Evolutionary conservation across 352 stramenopile genomes (phyloP).

Genomic region (Phytopythium ostracodes): DNA sequence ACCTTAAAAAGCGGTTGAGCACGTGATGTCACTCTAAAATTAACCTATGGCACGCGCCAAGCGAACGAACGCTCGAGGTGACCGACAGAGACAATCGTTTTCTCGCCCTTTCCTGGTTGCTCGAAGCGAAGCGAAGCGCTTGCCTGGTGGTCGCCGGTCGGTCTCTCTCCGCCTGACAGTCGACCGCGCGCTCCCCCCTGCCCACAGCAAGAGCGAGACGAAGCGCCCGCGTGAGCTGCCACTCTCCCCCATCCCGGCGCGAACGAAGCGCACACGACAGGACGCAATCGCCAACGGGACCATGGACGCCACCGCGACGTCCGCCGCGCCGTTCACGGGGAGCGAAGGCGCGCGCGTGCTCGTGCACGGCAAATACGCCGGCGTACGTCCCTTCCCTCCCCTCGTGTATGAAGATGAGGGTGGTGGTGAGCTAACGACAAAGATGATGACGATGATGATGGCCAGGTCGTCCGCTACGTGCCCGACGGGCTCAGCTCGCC

Average conservation of each 20-base stretch:
- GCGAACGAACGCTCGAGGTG: too few species aligned
- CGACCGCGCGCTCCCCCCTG: neutral
- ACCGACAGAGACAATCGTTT: too few species aligned
- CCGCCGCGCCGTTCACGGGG: too few species aligned
- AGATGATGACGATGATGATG: neutral
- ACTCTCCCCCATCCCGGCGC: neutral
- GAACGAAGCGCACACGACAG: slow-evolving; percentile 4
- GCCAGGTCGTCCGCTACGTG: slow-evolving; percentile 67
- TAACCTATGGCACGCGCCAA: neutral
- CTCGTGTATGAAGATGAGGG: neutral
- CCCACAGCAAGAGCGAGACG: neutral
- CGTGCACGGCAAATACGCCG: slow-evolving; percentile 76
- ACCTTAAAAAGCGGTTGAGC: neutral
- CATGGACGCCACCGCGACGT: too few species aligned
- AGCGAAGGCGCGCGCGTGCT: slow-evolving; percentile 50
- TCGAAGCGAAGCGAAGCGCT: too few species aligned
- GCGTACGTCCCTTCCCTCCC: slow-evolving; percentile 36
- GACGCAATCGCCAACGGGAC: neutral
- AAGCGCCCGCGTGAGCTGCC: slow-evolving; percentile 7
- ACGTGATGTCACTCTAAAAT: neutral
- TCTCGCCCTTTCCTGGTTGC: too few species aligned
- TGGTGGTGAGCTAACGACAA: neutral
- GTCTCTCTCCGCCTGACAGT: neutral
- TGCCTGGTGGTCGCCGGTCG: too few species aligned
- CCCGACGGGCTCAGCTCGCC: slow-evolving; percentile 19